A percentile compares a stretch with the other conserved stretches of the same genome.
phyloP scores from a whole-genome alignment of 1,139 yeast species.

The Saccharomyces hybrid region DNA sequence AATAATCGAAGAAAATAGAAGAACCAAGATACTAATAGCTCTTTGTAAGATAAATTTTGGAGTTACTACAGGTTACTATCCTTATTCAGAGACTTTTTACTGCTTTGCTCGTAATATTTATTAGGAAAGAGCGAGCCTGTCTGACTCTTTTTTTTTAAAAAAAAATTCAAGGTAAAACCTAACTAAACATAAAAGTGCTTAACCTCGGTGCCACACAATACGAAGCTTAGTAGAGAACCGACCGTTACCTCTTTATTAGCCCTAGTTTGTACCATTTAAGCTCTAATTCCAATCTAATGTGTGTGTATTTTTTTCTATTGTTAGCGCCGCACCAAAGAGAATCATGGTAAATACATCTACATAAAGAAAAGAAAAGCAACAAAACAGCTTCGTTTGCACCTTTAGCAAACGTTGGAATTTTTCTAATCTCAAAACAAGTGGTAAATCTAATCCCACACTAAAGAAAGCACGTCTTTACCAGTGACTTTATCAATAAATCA shows the following conservation, averaged over 20 bases:
- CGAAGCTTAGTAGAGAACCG: no score
- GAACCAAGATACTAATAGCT: neutral
- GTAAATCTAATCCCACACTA: neutral
- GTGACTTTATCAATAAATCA: neutral
- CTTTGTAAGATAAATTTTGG: neutral
- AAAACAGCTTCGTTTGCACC: neutral
- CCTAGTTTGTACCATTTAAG: no score
- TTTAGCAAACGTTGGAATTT: neutral
- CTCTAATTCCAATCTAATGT: no score
- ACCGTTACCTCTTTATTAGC: no score
- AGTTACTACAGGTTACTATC: neutral
- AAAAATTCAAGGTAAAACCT: no score
- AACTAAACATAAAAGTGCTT: no score
- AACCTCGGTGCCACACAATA: no score
- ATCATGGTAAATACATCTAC: no score
- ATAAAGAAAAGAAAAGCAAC: no score
- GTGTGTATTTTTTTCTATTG: no score
- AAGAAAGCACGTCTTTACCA: neutral
- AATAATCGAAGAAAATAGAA: neutral
- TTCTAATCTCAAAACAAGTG: neutral
- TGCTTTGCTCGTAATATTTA: neutral
- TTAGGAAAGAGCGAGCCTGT: neutral
- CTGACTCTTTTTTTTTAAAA: no score
- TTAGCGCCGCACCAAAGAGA: no score
- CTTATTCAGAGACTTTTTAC: neutral